Conservation (phyloP, 345 rosid genomes). For the Eucalyptus cloeziana region DNA sequence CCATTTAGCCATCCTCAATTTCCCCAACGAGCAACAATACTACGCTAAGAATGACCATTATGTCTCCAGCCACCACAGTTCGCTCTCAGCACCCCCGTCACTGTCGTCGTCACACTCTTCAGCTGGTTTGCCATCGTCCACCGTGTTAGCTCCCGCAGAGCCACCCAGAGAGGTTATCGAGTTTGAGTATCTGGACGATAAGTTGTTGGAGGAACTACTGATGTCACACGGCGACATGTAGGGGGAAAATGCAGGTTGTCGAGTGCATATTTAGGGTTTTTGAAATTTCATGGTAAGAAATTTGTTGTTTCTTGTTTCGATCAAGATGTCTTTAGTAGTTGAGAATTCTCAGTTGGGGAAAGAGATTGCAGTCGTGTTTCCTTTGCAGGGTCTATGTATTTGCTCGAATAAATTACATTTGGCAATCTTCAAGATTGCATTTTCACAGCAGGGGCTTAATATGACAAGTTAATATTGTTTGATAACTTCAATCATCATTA, state of each 20-base stretch:
- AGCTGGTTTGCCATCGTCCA: neutral
- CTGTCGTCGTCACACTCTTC: neutral
- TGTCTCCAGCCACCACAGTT: neutral
- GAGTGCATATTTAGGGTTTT: neutral
- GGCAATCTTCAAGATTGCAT: neutral
- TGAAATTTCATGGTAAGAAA: neutral
- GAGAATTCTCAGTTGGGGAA: neutral
- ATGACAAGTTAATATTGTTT: neutral
- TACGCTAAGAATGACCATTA: neutral
- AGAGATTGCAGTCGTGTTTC: neutral
- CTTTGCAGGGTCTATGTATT: neutral
- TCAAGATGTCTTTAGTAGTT: neutral
- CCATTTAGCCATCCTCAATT: constrained; percentile 48
- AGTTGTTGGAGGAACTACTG: neutral
- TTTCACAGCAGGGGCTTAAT: neutral
- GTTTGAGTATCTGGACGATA: neutral
- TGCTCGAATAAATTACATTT: neutral
- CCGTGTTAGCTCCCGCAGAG: neutral
- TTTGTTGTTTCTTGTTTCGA: neutral
- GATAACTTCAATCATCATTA: neutral
- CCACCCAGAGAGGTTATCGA: neutral
- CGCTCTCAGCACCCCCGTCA: neutral
- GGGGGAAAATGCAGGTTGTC: neutral
- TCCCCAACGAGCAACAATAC: constrained; percentile 43
- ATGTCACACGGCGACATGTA: neutral